Evolutionary conservation across 768 basidiomycete species (phyloP), one percentile per base, ranked within the genome.

Genomic region (Russula compacta): DNA sequence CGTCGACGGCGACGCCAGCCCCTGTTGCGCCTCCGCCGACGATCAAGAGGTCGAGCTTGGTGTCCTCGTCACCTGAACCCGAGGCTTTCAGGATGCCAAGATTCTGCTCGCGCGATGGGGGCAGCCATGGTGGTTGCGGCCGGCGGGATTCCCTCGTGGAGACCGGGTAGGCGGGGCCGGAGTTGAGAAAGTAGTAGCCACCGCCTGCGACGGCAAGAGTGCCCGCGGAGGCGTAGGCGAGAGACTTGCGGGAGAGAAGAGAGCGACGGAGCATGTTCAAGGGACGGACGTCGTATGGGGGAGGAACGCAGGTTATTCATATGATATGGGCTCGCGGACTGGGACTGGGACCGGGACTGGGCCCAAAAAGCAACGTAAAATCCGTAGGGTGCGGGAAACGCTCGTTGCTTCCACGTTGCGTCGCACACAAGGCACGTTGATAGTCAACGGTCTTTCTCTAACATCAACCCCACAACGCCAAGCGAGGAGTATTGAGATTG

Each of bases 1-100:
- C 95, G 72, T 98, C 95, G 12, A 99, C 81, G 8, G 95, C 95
- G n/a, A 94, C 87, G 44, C 97, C 95, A 0, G 94, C 89, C 53
- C 95, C 95, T 2, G 94, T 98, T 5, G 95, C 95, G 19, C 95
- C 95, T 42, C 95, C 95, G 32, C 95, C 95, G 36, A 98, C 85
- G 66, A 98, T 76, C 52, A 95, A 74, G 33, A 94, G 68, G 72
- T 95, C 92, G 64, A 90, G 90, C 53, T 82, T 81, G 14, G 83
- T 79, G 19, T 79, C 77, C 2, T 75, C 76, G 2, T 65, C 58
- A 0, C 52, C 61, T 64, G 65, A 48, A 3, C 50, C 63, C 8
- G 82, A 79, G 2, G 77, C 77, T 67, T 76, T 80, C 17, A 92
- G 78, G 1, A 77, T 70, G 15, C 78, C 74, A 39, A 92, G 69